Base-by-base conservation (phyloP, 2,329 filamentous ascomycete genomes). In the Alternaria arbusti region DNA sequence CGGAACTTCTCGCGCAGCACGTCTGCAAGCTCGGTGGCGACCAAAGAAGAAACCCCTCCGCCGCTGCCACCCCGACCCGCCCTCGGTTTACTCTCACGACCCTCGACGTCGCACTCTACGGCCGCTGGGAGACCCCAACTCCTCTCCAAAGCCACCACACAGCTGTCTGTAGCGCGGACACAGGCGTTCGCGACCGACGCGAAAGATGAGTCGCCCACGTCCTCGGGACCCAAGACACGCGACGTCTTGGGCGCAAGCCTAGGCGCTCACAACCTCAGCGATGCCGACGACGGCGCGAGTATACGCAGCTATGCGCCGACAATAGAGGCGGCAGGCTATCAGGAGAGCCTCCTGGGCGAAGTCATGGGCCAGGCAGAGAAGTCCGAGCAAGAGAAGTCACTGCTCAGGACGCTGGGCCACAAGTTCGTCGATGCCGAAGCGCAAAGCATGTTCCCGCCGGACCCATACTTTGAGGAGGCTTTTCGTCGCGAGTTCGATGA, bases 401-500 rank as follows among this genome's bases (percentile, higher is more conserved):
- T 91, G 5, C 92, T 91, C 88, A 86, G 86, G 68, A 81, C 91
- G 54, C 82, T 94, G 25, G 87, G 86, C 55, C 85, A 87, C 17
- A 90, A 91, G 70, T 78, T 77, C 56, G 28, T 83, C 82, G 32
- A 86, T 59, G 64, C 69, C 28, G 75, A 78, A 2, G 91, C 92
- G 69, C 88, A 91, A 70, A 83, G 79, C 36, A 72, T 81, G 82
- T 69, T 85, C 80, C 67, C 72, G 1, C 79, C 81, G n/a, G 78
- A 84, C 51, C 77, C 84, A 25, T 71, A 78, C 10, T 81, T 87
- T 30, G 86, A 94, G 36, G 80, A 86, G 4, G 86, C 88, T 12
- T 97, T 97, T 70, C 84, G 88, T 45, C 83, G 84, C 65, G 95
- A 98, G 77, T 97, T 97, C 70, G 90, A 94, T 63, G 84, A 89